Evolutionary conservation across 108 stramenopile genomes (phyloP).

Genomic region (Nannochloropsis salina): DNA sequence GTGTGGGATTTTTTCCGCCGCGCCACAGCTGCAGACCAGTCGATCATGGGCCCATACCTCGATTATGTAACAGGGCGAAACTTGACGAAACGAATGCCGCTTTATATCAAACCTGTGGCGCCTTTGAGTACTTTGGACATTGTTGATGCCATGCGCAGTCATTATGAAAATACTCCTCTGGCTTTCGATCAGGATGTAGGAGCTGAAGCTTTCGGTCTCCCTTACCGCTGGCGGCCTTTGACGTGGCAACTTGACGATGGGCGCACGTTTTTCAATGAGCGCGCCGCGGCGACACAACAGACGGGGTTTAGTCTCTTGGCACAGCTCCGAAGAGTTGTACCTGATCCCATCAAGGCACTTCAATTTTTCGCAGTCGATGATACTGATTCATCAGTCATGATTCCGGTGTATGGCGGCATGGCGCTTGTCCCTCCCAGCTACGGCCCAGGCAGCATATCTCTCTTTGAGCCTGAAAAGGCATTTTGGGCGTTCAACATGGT

Average conservation of each 20-base stretch:
- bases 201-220: slow-evolving; percentile 47
- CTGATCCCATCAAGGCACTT: slow-evolving; percentile 54
- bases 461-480: slow-evolving; percentile 61
- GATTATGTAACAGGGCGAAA: slow-evolving; percentile 61
- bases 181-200: slow-evolving; percentile 61
- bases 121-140: slow-evolving; percentile 57
- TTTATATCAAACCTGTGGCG: slow-evolving; percentile 58
- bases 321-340: slow-evolving; percentile 57
- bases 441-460: slow-evolving; percentile 46
- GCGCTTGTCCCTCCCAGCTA: slow-evolving; percentile 52
- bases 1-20: slow-evolving; percentile 62
- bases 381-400: slow-evolving; percentile 54
- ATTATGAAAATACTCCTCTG: slow-evolving; percentile 63
- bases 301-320: slow-evolving; percentile 68
- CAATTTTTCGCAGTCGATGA: slow-evolving; percentile 61
- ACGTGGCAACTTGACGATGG: slow-evolving; percentile 51
- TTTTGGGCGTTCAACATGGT: slow-evolving; percentile 71
- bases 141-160: slow-evolving; percentile 58
- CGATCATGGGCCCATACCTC: slow-evolving; percentile 52
- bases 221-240: slow-evolving; percentile 61
- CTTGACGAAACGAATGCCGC: slow-evolving; percentile 62
- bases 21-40: not conserved
- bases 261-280: slow-evolving; percentile 62
- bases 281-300: slow-evolving; percentile 58
- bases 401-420: slow-evolving; percentile 59